Evolutionary conservation across 2,329 filamentous ascomycete species (phyloP).

Genomic region (Endoconidiophora polonica): DNA sequence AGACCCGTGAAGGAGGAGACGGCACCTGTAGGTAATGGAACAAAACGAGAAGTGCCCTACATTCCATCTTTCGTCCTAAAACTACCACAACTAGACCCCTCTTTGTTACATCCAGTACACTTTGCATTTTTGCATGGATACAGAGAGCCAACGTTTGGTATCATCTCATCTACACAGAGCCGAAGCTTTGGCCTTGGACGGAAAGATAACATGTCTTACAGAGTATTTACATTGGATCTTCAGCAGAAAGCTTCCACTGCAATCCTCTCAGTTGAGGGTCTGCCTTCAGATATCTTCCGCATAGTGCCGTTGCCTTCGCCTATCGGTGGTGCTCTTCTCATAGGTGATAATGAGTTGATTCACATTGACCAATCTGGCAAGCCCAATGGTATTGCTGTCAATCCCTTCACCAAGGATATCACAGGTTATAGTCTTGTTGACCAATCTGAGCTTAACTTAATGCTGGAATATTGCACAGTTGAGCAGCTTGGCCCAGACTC

Average conservation of each 20-base stretch:
- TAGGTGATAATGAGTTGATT: conserved; percentile 80
- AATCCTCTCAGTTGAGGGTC: conserved; percentile 65
- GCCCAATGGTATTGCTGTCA: conserved; percentile 80
- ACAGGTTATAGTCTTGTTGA: conserved; percentile 76
- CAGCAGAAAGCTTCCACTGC: conserved; percentile 87
- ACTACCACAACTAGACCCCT: conserved; percentile 73
- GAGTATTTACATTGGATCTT: conserved; percentile 87
- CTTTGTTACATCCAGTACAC: conserved; percentile 74
- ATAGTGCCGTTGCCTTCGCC: conserved; percentile 72
- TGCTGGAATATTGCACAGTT: conserved; percentile 64
- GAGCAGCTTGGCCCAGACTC: conserved; percentile 60
- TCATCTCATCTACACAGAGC: conserved; percentile 61
- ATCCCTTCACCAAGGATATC: conserved; percentile 67
- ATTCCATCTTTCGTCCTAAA: conserved; percentile 84
- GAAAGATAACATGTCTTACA: conserved; percentile 75
- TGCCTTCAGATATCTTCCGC: conserved; percentile 75
- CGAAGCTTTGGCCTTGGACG: conserved; percentile 65
- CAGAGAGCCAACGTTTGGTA: conserved; percentile 90
- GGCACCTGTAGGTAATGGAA: conserved; percentile 19
- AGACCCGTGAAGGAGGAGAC: conserved; percentile 32
- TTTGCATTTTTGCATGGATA: conserved; percentile 93
- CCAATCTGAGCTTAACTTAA: conserved; percentile 64
- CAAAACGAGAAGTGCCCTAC: conserved; percentile 48
- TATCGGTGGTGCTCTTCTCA: conserved; percentile 71
- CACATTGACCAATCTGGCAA: conserved; percentile 95